A percentile compares a stretch with the other conserved stretches of the same genome.
Conservation (phyloP, 106 monocot species). For the Chionographis japonica region DNA sequence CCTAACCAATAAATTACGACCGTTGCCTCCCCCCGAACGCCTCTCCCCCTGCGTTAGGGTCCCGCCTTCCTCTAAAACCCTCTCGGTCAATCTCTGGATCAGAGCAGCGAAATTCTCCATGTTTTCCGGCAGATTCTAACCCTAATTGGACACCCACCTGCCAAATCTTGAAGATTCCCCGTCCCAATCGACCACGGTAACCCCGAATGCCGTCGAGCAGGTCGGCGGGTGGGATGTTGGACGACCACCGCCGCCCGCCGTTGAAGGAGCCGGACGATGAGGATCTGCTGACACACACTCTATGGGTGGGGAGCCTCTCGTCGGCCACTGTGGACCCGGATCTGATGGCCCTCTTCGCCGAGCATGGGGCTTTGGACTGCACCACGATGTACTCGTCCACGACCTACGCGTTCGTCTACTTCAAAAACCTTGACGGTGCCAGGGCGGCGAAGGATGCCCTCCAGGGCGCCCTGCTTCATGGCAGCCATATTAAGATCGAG, state of each 20-base stretch:
- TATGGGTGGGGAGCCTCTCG: constrained; percentile 79
- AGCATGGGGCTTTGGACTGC: constrained; percentile 65
- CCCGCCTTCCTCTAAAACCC: too few relatives aligned
- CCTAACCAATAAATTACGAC: too few relatives aligned
- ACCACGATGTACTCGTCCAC: constrained; percentile 39
- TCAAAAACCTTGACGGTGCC: constrained; percentile 48
- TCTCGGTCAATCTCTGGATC: too few relatives aligned
- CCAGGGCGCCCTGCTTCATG: constrained; percentile 41
- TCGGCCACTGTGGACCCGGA: constrained; percentile 51
- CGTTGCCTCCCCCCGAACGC: too few relatives aligned
- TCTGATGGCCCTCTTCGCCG: constrained; percentile 47
- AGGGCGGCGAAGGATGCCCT: constrained; percentile 54
- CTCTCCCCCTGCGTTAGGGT: too few relatives aligned
- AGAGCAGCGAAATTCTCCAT: too few relatives aligned
- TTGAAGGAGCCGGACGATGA: constrained; percentile 16
- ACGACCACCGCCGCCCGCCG: constrained; percentile 7
- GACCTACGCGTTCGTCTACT: constrained; percentile 77
- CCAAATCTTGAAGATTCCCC: background rate
- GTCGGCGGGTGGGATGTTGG: background rate
- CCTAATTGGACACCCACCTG: background rate
- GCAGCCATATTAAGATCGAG: constrained; percentile 49
- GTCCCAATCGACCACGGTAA: background rate
- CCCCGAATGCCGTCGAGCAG: constrained; percentile 6
- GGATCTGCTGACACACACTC: constrained; percentile 35
- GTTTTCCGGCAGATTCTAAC: background rate